Conservation (phyloP, 495 filamentous ascomycete species). For the Polyplosphaeria fusca region DNA sequence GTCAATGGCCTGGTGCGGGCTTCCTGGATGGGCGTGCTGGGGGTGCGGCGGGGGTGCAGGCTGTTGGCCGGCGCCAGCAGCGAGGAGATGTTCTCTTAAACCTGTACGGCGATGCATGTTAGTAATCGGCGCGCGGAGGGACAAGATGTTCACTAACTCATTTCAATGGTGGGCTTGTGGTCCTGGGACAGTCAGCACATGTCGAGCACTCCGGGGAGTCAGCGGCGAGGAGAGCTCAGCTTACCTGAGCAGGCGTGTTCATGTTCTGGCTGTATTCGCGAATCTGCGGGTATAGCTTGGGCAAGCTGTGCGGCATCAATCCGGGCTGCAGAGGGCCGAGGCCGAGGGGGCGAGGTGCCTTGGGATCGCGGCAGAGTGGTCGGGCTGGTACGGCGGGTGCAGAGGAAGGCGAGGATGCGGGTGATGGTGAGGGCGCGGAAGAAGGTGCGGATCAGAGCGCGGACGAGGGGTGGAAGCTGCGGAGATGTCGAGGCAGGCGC, state of each 20-base stretch:
- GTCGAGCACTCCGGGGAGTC: neutral
- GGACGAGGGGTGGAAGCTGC: constrained; percentile 1
- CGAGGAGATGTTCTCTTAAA: constrained; percentile 45
- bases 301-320: constrained; percentile 33
- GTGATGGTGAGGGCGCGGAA: too few relatives aligned
- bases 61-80: constrained; percentile 36
- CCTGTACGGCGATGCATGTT: constrained; percentile 28
- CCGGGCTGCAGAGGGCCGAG: constrained; percentile 16
- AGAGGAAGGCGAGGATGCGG: too few relatives aligned
- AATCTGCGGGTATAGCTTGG: constrained; percentile 28
- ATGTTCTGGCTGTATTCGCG: constrained; percentile 28
- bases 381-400: too few relatives aligned
- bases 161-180: constrained; percentile 32
- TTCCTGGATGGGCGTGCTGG: constrained; percentile 24
- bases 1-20: constrained; percentile 41
- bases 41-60: constrained; percentile 12
- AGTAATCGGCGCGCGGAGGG: constrained; percentile 21
- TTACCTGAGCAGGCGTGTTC: constrained; percentile 34
- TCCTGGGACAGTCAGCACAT: constrained; percentile 32
- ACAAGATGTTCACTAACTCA: constrained; percentile 29
- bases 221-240: constrained; percentile 7
- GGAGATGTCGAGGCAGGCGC: neutral
- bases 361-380: too few relatives aligned
- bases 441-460: too few relatives aligned
- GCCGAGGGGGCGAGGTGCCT: too few relatives aligned